phyloP scores from a whole-genome alignment of 169 alveolate species.

The Eimeria sp. region DNA sequence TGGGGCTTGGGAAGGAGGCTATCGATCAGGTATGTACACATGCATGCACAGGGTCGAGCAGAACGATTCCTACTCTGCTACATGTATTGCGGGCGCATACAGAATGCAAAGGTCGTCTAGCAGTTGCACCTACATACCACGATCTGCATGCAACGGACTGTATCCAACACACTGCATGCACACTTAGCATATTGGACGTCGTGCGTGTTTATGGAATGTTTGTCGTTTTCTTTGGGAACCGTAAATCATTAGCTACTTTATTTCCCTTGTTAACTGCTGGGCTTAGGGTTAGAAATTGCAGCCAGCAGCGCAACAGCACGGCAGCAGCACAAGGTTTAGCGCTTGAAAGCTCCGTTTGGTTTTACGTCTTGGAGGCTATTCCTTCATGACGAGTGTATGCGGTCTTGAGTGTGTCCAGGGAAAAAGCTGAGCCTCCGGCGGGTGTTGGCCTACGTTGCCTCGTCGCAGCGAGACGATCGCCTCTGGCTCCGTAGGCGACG shows the following conservation, averaged over 20 bases:
- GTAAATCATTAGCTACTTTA: neutral
- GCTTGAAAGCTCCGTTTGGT: neutral
- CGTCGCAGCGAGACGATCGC: conserved; percentile 98
- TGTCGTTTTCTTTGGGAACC: neutral
- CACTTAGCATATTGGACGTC: neutral
- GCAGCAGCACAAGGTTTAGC: neutral
- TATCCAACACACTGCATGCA: neutral
- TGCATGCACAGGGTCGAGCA: neutral
- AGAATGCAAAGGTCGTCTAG: neutral
- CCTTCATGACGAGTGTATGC: neutral
- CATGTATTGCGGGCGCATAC: neutral
- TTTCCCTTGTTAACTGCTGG: neutral
- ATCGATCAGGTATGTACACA: conserved; percentile 90
- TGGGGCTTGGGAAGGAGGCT: conserved; percentile 95
- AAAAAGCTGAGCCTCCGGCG: conserved; percentile 97
- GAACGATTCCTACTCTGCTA: too few relatives aligned
- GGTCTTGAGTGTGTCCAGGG: conserved; percentile 88
- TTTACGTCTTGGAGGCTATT: neutral
- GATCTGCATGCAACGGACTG: neutral
- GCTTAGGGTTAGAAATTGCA: too few relatives aligned
- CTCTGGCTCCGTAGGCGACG: conserved; percentile 99
- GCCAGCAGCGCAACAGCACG: neutral
- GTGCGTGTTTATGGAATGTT: neutral
- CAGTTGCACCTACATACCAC: neutral
- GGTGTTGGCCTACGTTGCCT: conserved; percentile 99